Evolutionary conservation across 2,329 filamentous ascomycete genomes (phyloP), one percentile per base, ranked within the genome.

Genomic region (Epichloe gansuensis): DNA sequence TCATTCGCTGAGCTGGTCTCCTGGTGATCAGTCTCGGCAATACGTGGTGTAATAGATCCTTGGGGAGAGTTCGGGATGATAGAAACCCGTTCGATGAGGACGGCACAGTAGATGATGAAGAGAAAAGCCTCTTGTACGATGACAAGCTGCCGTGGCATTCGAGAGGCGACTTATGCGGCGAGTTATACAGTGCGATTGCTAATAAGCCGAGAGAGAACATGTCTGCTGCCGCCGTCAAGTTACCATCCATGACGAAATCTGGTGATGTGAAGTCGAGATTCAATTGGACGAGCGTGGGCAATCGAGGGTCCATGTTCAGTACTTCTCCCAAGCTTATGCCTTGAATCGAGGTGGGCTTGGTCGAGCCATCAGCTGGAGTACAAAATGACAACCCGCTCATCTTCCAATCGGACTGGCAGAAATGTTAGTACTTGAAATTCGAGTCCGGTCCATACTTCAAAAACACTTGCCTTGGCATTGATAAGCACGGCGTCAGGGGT

Each of bases 191-290:
- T 3, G 93, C 83, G 52, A 97, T 76, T 53, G 93, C 91, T 37
- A 98, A 71, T 46, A 98, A 75, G 9, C 93, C 93, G 17, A 98
- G 74, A 1, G 89, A 95, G 71, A 96, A 98, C 76, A 98, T 87
- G 68, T 98, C 93, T 50, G 91, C 85, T 17, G 88, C 81, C 1
- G 84, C 72, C 5, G 88, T 91, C 51, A 96, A 77, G 65, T 91
- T 94, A 56, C 85, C 88, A 69, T 98, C 93, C 55, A 98, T 74
- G 46, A 94, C 85, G 62, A 97, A 95, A 68, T 98, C 93, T 1
- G 93, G 93, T 1, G 91, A 95, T 1, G 88, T 87, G 65, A 89
- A 98, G 70, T 98, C 91, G 58, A 97, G 77, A 65, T 93, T 87
- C 55, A 98, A 75, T 67, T 97, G 93, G 25, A 96, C 89, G 46